phyloP scores from a whole-genome alignment of 768 basidiomycete genomes.

The Crucibulum laeve region DNA sequence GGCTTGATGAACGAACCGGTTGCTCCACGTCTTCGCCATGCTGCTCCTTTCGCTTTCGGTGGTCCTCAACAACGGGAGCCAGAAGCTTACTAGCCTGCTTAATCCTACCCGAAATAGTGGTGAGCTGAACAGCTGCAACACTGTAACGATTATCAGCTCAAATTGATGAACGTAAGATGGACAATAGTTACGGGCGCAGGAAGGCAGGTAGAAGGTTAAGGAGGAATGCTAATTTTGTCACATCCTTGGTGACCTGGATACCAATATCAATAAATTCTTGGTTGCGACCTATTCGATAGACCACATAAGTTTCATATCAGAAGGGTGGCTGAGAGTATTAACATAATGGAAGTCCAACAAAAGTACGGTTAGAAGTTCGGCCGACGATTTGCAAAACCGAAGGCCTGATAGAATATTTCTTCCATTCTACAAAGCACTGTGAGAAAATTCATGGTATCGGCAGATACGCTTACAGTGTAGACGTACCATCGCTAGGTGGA shows the following conservation, averaged over 20 bases:
- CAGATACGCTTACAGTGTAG: too few species aligned
- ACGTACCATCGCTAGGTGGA: conserved; percentile 18
- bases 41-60: conserved; percentile 1
- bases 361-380: conserved; percentile 35
- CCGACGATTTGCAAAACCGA: conserved; percentile 29
- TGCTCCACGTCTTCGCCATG: background rate
- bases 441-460: too few species aligned
- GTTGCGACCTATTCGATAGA: conserved; percentile 28
- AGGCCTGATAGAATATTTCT: conserved; percentile 16
- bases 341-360: conserved; percentile 45
- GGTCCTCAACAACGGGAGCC: conserved; percentile 15
- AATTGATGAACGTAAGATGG: background rate
- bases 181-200: conserved; percentile 36
- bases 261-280: conserved; percentile 33
- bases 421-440: conserved; percentile 38
- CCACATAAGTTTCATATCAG: background rate
- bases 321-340: conserved; percentile 5
- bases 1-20: background rate
- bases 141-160: conserved; percentile 4
- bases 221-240: conserved; percentile 22
- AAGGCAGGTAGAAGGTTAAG: conserved; percentile 35
- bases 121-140: conserved; percentile 17
- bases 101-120: conserved; percentile 15
- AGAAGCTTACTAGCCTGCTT: conserved; percentile 20
- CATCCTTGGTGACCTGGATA: conserved; percentile 27